These are phyloP conservation scores for Nicotiana tomentosiformis DNA, from an alignment of 257 asterid species.

Conservation along the genomic window DNA sequence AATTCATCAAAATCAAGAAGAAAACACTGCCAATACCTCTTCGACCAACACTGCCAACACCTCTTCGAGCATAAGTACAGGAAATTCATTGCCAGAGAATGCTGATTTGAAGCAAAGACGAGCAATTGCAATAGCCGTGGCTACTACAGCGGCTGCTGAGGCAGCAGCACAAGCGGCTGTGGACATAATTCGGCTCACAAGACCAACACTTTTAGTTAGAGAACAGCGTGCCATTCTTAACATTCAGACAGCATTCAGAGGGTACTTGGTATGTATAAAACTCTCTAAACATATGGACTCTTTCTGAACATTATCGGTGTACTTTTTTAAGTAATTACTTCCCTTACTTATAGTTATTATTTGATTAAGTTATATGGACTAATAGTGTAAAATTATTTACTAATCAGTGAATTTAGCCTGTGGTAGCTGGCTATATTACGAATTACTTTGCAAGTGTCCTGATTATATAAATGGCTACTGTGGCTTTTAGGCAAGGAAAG, in stretches of 20 bases:
- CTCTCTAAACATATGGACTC: too few species aligned
- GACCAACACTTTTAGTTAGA: constrained; percentile 17
- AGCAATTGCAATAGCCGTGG: constrained; percentile 42
- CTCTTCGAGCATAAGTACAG: constrained; percentile 9
- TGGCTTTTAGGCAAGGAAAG: constrained; percentile 66
- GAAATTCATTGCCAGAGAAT: constrained; percentile 14
- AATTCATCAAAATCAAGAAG: constrained; percentile 39
- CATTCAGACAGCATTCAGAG: constrained; percentile 73
- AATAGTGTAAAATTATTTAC: too few species aligned
- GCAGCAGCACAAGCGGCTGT: constrained; percentile 55
- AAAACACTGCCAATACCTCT: background rate
- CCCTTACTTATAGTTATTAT: too few species aligned
- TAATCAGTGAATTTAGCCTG: too few species aligned
- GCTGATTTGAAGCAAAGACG: constrained; percentile 13
- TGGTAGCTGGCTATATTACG: too few species aligned
- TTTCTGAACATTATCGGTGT: too few species aligned
- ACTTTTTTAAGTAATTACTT: too few species aligned
- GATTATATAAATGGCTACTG: too few species aligned
- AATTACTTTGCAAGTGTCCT: too few species aligned
- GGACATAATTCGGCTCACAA: constrained; percentile 35
- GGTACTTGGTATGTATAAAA: constrained; percentile 56
- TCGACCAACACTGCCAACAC: background rate
- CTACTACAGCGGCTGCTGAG: constrained; percentile 42
- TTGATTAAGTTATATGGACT: too few species aligned
- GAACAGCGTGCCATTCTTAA: constrained; percentile 43